Conservation (phyloP, 2,329 filamentous ascomycete genomes). For the Neurospora crassa region DNA sequence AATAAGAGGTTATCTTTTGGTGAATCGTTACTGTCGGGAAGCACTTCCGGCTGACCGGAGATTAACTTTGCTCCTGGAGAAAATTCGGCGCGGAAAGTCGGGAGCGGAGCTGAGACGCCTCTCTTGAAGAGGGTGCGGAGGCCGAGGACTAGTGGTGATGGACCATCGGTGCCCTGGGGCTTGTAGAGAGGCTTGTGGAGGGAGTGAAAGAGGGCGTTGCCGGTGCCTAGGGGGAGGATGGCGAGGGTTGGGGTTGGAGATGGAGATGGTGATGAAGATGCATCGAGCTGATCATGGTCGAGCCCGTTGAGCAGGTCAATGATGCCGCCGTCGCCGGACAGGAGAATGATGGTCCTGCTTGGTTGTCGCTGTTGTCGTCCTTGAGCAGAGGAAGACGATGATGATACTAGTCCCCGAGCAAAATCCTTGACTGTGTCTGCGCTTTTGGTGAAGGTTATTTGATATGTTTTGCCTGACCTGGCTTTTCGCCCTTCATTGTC, state of each 20-base stretch:
- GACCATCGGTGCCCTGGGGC: conserved; percentile 13
- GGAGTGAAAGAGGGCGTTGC: conserved; percentile 56
- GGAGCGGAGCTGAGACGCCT: conserved; percentile 45
- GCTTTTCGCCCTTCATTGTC: background rate
- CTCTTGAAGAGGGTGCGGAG: conserved; percentile 47
- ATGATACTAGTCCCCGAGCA: conserved; percentile 34
- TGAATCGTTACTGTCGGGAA: background rate
- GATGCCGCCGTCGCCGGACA: conserved; percentile 82
- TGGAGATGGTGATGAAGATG: background rate
- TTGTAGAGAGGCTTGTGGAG: conserved; percentile 47
- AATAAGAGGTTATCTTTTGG: background rate
- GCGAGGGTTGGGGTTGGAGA: conserved; percentile 33
- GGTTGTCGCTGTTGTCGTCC: conserved; percentile 13
- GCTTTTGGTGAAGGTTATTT: conserved; percentile 53
- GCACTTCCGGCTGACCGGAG: conserved; percentile 15
- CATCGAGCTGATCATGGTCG: conserved; percentile 11
- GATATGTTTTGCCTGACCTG: conserved; percentile 25
- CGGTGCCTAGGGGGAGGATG: conserved; percentile 53
- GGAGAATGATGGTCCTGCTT: conserved; percentile 58
- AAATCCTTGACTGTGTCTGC: conserved; percentile 56
- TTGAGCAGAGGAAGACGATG: background rate
- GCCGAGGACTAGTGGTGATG: conserved; percentile 37
- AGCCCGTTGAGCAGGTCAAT: conserved; percentile 70
- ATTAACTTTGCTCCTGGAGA: conserved; percentile 45
- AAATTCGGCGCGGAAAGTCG: conserved; percentile 54